These are phyloP conservation scores for Exophiala sideris DNA, from an alignment of 2,329 filamentous ascomycete genomes.

Conservation along the genomic window DNA sequence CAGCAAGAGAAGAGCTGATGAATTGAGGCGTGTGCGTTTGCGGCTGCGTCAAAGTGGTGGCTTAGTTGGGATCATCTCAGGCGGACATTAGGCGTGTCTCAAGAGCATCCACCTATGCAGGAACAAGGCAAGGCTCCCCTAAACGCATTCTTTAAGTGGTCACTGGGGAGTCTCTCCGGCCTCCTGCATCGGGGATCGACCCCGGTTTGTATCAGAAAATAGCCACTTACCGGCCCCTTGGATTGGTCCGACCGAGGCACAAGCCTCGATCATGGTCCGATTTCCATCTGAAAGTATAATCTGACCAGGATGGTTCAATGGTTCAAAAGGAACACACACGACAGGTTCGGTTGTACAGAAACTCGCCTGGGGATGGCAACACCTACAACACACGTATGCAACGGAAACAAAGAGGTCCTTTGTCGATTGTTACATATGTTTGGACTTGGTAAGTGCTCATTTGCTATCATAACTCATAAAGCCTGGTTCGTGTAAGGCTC, in stretches of 20 bases:
- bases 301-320: too few relatives aligned
- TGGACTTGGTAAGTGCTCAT: too few relatives aligned
- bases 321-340: too few relatives aligned
- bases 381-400: too few relatives aligned
- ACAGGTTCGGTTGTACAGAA: too few relatives aligned
- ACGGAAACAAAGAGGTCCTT: too few relatives aligned
- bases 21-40: background rate
- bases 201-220: background rate
- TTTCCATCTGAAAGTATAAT: background rate
- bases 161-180: background rate
- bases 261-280: background rate
- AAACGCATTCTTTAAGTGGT: background rate
- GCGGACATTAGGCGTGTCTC: constrained; percentile 16
- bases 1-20: background rate
- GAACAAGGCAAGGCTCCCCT: constrained; percentile 16
- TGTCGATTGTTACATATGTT: too few relatives aligned
- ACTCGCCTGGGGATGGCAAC: too few relatives aligned
- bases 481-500: too few relatives aligned
- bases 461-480: too few relatives aligned
- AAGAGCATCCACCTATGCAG: constrained; percentile 3
- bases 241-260: too few relatives aligned
- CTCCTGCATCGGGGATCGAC: constrained; percentile 2
- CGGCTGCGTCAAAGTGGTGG: background rate
- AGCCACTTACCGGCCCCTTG: background rate
- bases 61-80: background rate